phyloP scores from a whole-genome alignment of 257 asterid species.

The Perilla frutescens region DNA sequence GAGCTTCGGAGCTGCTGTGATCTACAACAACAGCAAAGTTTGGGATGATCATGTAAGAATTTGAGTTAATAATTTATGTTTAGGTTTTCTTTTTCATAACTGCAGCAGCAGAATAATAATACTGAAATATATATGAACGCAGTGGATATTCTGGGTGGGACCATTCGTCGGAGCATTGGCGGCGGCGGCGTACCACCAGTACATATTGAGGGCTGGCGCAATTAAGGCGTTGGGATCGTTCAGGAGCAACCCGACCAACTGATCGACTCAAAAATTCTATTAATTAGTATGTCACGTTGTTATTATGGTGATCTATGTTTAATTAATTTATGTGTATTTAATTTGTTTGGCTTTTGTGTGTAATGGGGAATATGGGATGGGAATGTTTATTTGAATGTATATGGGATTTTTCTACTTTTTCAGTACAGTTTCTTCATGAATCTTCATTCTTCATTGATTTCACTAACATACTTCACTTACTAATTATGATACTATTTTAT shows the following conservation, averaged over 20 bases:
- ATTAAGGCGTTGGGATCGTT: conserved; percentile 86
- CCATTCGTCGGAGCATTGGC: conserved; percentile 82
- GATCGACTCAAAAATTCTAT: conserved; percentile 9
- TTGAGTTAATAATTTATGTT: neutral
- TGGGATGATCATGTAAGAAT: conserved; percentile 81
- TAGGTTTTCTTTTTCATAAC: too few species aligned
- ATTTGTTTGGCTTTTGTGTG: conserved; percentile 24
- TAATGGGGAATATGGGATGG: conserved; percentile 6
- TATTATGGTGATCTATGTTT: conserved; percentile 8
- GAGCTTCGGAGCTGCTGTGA: conserved; percentile 91
- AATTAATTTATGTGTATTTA: neutral
- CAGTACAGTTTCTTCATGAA: conserved; percentile 1
- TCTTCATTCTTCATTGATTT: neutral
- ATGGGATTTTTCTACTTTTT: neutral
- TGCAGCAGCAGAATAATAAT: too few species aligned
- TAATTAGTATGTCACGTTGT: neutral
- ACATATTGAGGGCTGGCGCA: conserved; percentile 82
- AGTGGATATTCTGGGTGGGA: conserved; percentile 99
- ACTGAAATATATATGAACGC: conserved; percentile 16
- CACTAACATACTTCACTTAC: too few species aligned
- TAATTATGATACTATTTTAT: too few species aligned
- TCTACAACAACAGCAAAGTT: conserved; percentile 56
- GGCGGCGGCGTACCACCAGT: conserved; percentile 89
- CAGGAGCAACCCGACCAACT: conserved; percentile 83
- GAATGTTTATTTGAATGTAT: conserved; percentile 22